Conservation (phyloP, 345 rosid species). For the Eucalyptus coolabah region DNA sequence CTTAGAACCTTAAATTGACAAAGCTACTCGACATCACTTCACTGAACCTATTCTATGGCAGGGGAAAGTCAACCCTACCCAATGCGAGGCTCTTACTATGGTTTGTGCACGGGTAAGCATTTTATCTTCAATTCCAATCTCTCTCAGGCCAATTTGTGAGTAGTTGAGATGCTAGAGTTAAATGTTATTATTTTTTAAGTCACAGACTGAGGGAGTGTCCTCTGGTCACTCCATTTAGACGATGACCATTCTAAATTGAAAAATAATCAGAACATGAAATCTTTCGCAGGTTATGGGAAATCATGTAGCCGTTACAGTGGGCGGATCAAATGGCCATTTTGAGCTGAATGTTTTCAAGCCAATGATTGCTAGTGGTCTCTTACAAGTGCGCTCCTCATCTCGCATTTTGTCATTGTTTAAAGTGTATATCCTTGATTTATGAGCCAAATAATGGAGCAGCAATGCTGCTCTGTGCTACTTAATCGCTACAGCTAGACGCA, state of each 20-base stretch:
- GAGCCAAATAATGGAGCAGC: background rate
- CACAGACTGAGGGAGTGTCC: background rate
- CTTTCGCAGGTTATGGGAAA: slow-evolving; percentile 82
- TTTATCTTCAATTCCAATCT: background rate
- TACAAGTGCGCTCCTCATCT: slow-evolving; percentile 43
- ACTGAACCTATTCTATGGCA: slow-evolving; percentile 18
- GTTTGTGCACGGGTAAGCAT: slow-evolving; percentile 89
- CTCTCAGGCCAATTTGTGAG: background rate
- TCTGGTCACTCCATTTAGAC: background rate
- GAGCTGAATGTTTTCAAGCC: slow-evolving; percentile 96
- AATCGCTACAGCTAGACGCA: background rate
- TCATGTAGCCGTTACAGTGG: slow-evolving; percentile 81
- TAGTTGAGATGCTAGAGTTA: background rate
- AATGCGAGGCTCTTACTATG: slow-evolving; percentile 97
- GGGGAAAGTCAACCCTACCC: slow-evolving; percentile 99
- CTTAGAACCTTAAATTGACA: too few relatives aligned
- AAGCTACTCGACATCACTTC: background rate
- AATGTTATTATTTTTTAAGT: background rate
- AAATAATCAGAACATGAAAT: background rate
- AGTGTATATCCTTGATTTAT: background rate
- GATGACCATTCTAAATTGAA: background rate
- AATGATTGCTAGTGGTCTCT: slow-evolving; percentile 81
- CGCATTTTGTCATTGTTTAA: background rate
- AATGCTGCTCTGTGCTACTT: background rate
- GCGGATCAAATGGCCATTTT: slow-evolving; percentile 95